Conservation (phyloP, 2,329 filamentous ascomycete genomes). For the Emericellopsis atlantica region DNA sequence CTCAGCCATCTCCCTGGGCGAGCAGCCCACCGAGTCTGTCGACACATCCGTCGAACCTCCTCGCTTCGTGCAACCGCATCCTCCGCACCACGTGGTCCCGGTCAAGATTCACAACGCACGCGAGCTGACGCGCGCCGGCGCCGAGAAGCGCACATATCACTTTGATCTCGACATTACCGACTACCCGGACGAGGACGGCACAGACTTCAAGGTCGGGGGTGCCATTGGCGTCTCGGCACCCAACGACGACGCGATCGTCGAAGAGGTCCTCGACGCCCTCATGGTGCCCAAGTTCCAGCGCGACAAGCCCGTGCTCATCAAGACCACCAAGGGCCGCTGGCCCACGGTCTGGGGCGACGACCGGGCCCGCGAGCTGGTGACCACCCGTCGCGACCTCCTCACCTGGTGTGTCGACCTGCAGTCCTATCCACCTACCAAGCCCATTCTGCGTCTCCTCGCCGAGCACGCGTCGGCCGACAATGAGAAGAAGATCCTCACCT, state of each 20-base stretch:
- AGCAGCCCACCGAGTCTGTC: constrained; percentile 6
- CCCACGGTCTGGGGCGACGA: constrained; percentile 98
- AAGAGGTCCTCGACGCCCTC: constrained; percentile 73
- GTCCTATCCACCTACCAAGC: constrained; percentile 83
- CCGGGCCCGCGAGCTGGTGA: constrained; percentile 69
- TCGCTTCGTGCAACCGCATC: constrained; percentile 84
- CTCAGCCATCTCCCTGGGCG: constrained; percentile 31
- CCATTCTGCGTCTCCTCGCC: constrained; percentile 70
- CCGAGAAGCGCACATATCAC: constrained; percentile 94
- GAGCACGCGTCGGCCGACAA: constrained; percentile 69
- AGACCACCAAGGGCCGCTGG: constrained; percentile 76
- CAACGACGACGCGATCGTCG: constrained; percentile 65
- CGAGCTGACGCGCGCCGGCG: constrained; percentile 75
- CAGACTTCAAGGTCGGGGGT: constrained; percentile 93
- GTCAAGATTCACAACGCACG: constrained; percentile 77
- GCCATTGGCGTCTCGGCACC: constrained; percentile 89
- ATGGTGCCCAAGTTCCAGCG: constrained; percentile 71
- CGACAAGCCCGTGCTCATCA: constrained; percentile 69
- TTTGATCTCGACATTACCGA: constrained; percentile 95
- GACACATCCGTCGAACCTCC: constrained; percentile 63
- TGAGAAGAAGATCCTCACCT: constrained; percentile 82
- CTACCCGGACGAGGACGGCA: constrained; percentile 71
- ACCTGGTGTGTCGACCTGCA: constrained; percentile 95
- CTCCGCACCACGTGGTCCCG: constrained; percentile 81
- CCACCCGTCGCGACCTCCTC: constrained; percentile 80